Conservation (phyloP, 129 eudicot genomes). For the Escallonia herrerae region DNA sequence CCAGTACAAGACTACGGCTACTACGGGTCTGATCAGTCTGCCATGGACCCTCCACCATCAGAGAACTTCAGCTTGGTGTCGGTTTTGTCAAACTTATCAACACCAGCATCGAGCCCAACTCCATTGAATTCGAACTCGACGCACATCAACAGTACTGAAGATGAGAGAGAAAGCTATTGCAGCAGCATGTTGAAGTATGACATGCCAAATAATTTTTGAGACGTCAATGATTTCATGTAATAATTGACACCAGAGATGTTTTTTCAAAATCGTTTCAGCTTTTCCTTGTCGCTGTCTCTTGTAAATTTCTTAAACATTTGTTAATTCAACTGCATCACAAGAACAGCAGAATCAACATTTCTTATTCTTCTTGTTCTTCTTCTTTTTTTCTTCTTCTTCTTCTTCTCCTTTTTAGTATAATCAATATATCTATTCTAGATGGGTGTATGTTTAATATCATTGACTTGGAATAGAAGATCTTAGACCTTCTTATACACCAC, state of each 20-base stretch:
- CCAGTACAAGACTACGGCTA: constrained; percentile 10
- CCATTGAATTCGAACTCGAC: constrained; percentile 44
- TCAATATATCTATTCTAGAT: not conserved
- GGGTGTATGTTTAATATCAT: not conserved
- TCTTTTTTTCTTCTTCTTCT: no score
- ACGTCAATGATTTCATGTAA: not conserved
- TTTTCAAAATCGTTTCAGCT: not conserved
- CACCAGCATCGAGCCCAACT: constrained; percentile 47
- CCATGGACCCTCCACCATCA: constrained; percentile 17
- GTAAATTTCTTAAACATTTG: not conserved
- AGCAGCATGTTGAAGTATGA: constrained; percentile 65
- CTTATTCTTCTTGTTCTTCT: not conserved
- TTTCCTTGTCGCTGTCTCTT: not conserved
- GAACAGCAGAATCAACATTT: not conserved
- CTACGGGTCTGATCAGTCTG: constrained; percentile 20
- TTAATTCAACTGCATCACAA: not conserved
- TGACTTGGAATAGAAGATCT: not conserved
- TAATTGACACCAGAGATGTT: not conserved
- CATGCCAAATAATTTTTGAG: constrained; percentile 35
- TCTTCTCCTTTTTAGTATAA: not conserved
- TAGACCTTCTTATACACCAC: not conserved
- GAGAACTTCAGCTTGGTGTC: constrained; percentile 42
- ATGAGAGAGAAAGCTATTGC: constrained; percentile 60
- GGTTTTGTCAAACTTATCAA: constrained; percentile 28
- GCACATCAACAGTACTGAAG: constrained; percentile 39